Evolutionary conservation across 768 basidiomycete species (phyloP).

Genomic region (Boletus insuetus): DNA sequence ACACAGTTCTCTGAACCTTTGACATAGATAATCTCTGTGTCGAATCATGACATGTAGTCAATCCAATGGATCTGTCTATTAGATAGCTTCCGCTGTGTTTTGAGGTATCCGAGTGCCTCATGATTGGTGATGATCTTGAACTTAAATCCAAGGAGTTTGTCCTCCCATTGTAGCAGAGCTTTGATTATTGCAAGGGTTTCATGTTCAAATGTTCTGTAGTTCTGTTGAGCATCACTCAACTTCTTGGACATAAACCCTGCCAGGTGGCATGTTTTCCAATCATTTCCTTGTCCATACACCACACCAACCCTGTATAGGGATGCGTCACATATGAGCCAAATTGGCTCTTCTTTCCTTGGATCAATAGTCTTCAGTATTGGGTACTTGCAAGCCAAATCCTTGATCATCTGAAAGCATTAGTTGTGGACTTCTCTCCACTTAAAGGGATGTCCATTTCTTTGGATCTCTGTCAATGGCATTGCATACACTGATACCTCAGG

Average conservation of each 20-base stretch:
- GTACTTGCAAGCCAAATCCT: too few species aligned
- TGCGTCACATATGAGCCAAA: neutral
- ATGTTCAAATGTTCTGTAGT: neutral
- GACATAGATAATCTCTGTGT: neutral
- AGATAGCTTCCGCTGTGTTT: neutral
- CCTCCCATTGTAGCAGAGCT: too few species aligned
- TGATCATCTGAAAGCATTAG: too few species aligned
- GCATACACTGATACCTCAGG: too few species aligned
- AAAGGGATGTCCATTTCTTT: too few species aligned
- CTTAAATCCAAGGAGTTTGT: neutral
- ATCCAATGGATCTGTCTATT: neutral
- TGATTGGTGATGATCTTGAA: neutral
- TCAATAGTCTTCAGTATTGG: too few species aligned
- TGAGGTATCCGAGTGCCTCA: neutral
- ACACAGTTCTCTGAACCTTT: neutral
- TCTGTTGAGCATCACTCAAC: neutral
- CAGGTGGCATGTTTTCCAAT: too few species aligned
- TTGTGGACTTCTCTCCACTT: too few species aligned
- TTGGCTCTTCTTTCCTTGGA: neutral
- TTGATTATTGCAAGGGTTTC: neutral
- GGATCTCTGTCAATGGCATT: too few species aligned
- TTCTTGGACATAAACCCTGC: too few species aligned
- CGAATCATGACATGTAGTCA: neutral
- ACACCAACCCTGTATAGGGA: neutral
- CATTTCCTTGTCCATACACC: too few species aligned